Conservation (phyloP, 2,329 filamentous ascomycete species). For the Penicillium frequentans region DNA sequence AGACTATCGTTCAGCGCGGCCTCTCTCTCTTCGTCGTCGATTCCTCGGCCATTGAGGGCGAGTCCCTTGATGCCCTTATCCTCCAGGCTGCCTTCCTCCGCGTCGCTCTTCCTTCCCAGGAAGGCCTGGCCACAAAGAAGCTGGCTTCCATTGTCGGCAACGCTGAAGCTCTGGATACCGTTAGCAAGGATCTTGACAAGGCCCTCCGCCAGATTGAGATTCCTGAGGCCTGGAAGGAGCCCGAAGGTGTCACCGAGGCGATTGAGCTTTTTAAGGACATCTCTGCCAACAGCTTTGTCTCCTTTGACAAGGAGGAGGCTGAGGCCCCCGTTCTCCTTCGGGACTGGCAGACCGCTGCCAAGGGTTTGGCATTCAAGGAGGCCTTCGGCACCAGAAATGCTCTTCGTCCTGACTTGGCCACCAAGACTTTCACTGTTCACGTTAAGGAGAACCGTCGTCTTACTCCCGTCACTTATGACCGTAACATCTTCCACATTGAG, state of each 20-base stretch:
- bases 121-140: slow-evolving; percentile 65
- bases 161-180: slow-evolving; percentile 62
- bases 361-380: slow-evolving; percentile 90
- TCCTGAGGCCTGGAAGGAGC: slow-evolving; percentile 75
- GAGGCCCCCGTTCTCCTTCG: slow-evolving; percentile 68
- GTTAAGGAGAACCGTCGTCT: slow-evolving; percentile 96
- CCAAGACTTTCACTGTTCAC: slow-evolving; percentile 82
- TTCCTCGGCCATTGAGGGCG: slow-evolving; percentile 64
- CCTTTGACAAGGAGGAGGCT: slow-evolving; percentile 72
- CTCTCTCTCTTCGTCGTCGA: slow-evolving; percentile 76
- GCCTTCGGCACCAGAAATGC: slow-evolving; percentile 73
- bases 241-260: slow-evolving; percentile 49
- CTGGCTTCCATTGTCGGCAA: slow-evolving; percentile 62
- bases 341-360: slow-evolving; percentile 81
- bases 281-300: slow-evolving; percentile 76
- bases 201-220: slow-evolving; percentile 72
- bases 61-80: slow-evolving; percentile 67
- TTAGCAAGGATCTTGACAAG: slow-evolving; percentile 62
- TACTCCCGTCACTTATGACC: slow-evolving; percentile 84
- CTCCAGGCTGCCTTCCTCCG: slow-evolving; percentile 82
- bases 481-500: slow-evolving; percentile 99
- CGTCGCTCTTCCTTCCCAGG: slow-evolving; percentile 67
- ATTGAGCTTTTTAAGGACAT: slow-evolving; percentile 62
- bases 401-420: slow-evolving; percentile 80
- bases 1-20: slow-evolving; percentile 67